Base-by-base conservation (phyloP, 768 basidiomycete species). In the Rhizopogon salebrosus region DNA sequence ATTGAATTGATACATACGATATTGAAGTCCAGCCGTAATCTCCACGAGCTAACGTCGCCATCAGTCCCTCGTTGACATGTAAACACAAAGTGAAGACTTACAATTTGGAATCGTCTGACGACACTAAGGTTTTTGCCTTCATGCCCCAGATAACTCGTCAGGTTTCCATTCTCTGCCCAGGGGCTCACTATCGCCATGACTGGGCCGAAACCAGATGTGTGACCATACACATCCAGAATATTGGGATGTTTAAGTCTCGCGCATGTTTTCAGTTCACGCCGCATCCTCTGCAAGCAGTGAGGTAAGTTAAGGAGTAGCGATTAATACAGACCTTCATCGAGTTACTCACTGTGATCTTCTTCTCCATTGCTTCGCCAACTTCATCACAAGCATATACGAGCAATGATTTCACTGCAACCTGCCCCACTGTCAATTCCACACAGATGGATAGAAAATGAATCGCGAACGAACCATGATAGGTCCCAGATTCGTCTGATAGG, bases 161-260 rank as follows among this genome's bases (percentile, higher is more conserved):
- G 39, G 39, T 40, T 53, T 6, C 54, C 60, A 22, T 61, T 52
- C n/a, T 54, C 57, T 18, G 54, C 45, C 57, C 60, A 58, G 4
- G 61, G 61, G 23, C 54, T 63, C 11, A 64, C 54, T 58, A 61
- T 61, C 13, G 60, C 57, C n/a, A 51, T 29, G 26, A 46, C 55
- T 5, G 55, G 57, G 22, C 63, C 60, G 49, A 57, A 63, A 41
- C 57, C 60, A 35, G 48, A 58, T n/a, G 57, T 40, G 1, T 55
- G 24, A 14, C 63, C 60, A 26, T 31, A 55, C 26, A 63, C 52
- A 5, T 55, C 54, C 2, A 64, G 36, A 23, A 64, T 48, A 46
- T 64, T 63, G 20, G 41, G 36, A 43, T 64, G 60, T 8, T 41
- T n/a, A 24, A 64, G 54, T 35, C 42, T 10, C 26, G 45, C 49